These are phyloP conservation scores for Globisporangium echinulatum DNA, from an alignment of 352 stramenopile species.

Conservation along the genomic window DNA sequence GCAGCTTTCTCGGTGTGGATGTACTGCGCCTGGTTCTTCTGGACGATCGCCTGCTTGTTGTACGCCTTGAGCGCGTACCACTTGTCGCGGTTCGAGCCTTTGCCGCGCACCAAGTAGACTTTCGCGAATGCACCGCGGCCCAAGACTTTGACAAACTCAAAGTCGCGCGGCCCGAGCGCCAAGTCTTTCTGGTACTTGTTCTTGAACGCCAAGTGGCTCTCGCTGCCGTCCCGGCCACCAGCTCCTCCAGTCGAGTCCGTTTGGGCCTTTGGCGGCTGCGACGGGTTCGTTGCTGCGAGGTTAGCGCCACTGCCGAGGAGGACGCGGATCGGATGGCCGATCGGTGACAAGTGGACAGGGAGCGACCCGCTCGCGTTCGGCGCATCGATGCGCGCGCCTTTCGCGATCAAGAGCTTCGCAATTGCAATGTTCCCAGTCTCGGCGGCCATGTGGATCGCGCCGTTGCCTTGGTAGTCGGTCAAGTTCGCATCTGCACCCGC, in stretches of 20 bases:
- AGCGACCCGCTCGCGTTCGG: slow-evolving; percentile 76
- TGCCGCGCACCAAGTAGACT: slow-evolving; percentile 78
- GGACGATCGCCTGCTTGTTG: slow-evolving; percentile 85
- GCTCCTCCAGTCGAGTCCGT: neutral
- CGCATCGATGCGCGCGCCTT: slow-evolving; percentile 63
- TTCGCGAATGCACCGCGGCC: slow-evolving; percentile 80
- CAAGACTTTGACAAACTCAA: slow-evolving; percentile 84
- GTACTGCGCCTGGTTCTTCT: slow-evolving; percentile 87
- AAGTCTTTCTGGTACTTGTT: slow-evolving; percentile 88
- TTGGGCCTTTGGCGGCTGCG: slow-evolving; percentile 46
- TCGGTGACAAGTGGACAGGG: slow-evolving; percentile 79
- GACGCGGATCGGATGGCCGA: slow-evolving; percentile 80
- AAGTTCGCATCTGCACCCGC: slow-evolving; percentile 69
- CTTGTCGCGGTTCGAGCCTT: slow-evolving; percentile 81
- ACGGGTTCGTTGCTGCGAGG: slow-evolving; percentile 61
- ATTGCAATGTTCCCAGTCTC: slow-evolving; percentile 75
- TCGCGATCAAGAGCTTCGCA: slow-evolving; percentile 70
- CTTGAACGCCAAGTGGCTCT: slow-evolving; percentile 82
- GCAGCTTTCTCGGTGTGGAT: slow-evolving; percentile 82
- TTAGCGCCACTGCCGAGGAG: slow-evolving; percentile 67
- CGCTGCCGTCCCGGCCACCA: slow-evolving; percentile 45
- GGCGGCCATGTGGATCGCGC: slow-evolving; percentile 76
- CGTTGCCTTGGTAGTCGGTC: slow-evolving; percentile 79
- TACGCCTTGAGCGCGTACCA: slow-evolving; percentile 85
- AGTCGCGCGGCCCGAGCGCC: slow-evolving; percentile 73